Evolutionary conservation across 2,329 filamentous ascomycete species (phyloP).

Genomic region (Colletotrichum tamarilloi): DNA sequence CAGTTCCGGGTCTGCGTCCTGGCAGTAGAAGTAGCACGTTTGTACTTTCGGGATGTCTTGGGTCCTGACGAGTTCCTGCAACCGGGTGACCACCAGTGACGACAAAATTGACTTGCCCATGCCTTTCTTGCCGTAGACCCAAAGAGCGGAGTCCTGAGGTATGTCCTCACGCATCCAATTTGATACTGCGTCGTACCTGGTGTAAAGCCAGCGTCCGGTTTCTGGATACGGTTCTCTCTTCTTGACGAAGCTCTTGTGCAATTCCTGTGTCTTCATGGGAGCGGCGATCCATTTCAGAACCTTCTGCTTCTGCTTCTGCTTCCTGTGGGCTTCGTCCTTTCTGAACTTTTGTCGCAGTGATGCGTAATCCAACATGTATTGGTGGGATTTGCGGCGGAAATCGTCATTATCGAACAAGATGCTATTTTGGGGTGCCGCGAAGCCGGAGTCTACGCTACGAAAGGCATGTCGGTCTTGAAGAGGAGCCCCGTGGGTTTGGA

Average conservation of each 20-base stretch:
- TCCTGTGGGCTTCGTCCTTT: neutral
- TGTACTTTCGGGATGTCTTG: conserved; percentile 31
- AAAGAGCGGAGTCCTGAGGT: conserved; percentile 41
- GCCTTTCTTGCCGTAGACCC: conserved; percentile 47
- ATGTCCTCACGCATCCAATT: conserved; percentile 35
- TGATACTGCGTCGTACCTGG: conserved; percentile 8
- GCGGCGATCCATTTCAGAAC: conserved; percentile 24
- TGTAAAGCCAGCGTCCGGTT: conserved; percentile 27
- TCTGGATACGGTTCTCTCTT: neutral
- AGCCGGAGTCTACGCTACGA: conserved; percentile 10
- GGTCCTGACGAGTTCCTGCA: conserved; percentile 22
- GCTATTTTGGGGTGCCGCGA: neutral
- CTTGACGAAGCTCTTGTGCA: conserved; percentile 2
- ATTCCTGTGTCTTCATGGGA: neutral
- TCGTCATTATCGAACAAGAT: neutral
- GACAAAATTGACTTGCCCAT: conserved; percentile 55
- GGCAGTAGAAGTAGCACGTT: conserved; percentile 55
- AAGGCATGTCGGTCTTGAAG: neutral
- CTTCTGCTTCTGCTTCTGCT: neutral
- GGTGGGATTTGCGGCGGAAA: neutral
- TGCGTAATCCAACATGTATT: neutral
- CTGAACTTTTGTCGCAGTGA: neutral
- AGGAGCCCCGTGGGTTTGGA: neutral
- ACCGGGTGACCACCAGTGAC: conserved; percentile 49
- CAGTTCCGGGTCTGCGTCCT: conserved; percentile 42